Percentiles rank a stretch among this genome's conserved stretches.
These are phyloP conservation scores for Planoprotostelium fungivorum DNA, from an alignment of 78 protist genomes.

Conservation along the genomic window DNA sequence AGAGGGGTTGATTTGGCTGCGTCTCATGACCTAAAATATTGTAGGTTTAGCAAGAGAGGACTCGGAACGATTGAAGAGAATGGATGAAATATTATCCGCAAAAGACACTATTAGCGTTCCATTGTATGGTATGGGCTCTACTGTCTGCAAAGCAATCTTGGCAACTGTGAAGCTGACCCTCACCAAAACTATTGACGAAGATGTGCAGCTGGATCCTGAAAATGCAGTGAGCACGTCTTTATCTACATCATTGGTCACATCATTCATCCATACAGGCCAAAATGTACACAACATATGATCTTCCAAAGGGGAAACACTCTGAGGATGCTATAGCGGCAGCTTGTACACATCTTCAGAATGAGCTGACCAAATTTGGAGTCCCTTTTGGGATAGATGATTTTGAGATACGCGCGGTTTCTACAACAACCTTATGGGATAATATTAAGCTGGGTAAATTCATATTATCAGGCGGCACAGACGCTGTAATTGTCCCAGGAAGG, in stretches of 20 bases:
- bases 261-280: slow-evolving; percentile 1
- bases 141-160: slow-evolving; percentile 1
- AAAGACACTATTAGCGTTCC: slow-evolving; percentile 1
- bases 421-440: slow-evolving; percentile 1
- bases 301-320: not conserved
- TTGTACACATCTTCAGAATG: not conserved
- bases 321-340: not conserved
- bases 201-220: not conserved
- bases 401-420: not conserved
- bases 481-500: not conserved
- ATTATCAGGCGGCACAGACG: slow-evolving; percentile 2
- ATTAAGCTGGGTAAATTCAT: not conserved
- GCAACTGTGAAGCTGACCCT: slow-evolving; percentile 1
- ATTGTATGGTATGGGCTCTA: not conserved
- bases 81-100: not conserved
- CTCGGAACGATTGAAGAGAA: not conserved
- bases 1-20: not conserved
- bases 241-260: not conserved
- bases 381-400: slow-evolving; percentile 1
- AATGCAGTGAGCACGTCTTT: slow-evolving; percentile 1
- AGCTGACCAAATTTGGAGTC: not conserved
- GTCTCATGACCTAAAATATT: not conserved
- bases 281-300: not conserved
- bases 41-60: slow-evolving; percentile 1
- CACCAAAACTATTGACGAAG: slow-evolving; percentile 1